phyloP scores from a whole-genome alignment of 192 early-diverging fungal species.

The Backusella mclennaniae region DNA sequence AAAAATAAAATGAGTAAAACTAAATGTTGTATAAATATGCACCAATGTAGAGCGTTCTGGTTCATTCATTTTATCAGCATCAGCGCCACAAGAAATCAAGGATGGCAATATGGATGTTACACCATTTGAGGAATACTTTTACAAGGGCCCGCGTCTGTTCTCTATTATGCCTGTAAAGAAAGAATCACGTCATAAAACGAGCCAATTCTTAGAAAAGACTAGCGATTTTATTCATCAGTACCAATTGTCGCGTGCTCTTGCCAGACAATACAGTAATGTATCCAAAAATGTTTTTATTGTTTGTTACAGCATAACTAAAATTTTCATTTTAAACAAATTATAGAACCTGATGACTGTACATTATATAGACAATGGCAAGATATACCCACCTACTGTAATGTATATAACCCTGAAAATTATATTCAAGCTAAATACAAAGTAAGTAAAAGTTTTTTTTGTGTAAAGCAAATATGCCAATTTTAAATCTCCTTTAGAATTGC shows the following conservation, averaged over 20 bases:
- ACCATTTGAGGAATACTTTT: conserved; percentile 34
- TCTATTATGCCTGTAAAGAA: background rate
- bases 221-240: background rate
- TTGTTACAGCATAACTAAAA: background rate
- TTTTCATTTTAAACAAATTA: background rate
- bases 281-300: background rate
- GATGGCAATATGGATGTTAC: background rate
- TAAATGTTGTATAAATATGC: background rate
- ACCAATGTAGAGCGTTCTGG: background rate
- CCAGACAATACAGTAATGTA: conserved; percentile 15
- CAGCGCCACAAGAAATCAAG: background rate
- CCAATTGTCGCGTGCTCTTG: conserved; percentile 12
- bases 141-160: conserved; percentile 24
- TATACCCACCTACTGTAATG: background rate
- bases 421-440: conserved; percentile 18
- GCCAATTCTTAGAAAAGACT: background rate
- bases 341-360: background rate
- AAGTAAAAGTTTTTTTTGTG: background rate
- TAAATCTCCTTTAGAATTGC: conserved; percentile 21
- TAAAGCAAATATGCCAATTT: background rate
- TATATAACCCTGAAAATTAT: conserved; percentile 11
- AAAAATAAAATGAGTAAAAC: background rate
- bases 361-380: background rate
- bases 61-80: conserved; percentile 28
- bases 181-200: background rate